Evolutionary conservation across 2,329 filamentous ascomycete species (phyloP).

Genomic region (Fusarium sp.): DNA sequence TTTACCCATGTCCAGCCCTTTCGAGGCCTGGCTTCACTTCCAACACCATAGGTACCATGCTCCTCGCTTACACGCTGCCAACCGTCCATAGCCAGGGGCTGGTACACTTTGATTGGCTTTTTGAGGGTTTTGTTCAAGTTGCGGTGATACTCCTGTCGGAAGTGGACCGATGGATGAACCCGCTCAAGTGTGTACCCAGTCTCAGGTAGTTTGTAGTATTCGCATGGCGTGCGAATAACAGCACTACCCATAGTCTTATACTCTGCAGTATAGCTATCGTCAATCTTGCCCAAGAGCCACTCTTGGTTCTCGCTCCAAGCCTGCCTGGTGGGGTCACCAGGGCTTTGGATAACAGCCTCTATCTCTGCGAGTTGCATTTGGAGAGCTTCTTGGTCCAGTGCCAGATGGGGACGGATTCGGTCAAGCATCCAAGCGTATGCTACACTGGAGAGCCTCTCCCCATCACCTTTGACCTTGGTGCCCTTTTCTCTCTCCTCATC

Average conservation of each 20-base stretch:
- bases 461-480: background rate
- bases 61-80: slow-evolving; percentile 5
- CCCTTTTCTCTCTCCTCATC: background rate
- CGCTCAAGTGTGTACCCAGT: slow-evolving; percentile 6
- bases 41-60: background rate
- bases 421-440: slow-evolving; percentile 15
- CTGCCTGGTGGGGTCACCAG: background rate
- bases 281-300: slow-evolving; percentile 1
- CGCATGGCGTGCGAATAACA: background rate
- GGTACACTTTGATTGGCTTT: background rate
- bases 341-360: background rate
- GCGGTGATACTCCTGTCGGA: slow-evolving; percentile 1
- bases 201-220: background rate
- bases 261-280: slow-evolving; percentile 2
- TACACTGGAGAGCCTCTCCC: slow-evolving; percentile 2
- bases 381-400: slow-evolving; percentile 1
- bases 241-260: slow-evolving; percentile 2
- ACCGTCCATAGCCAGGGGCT: background rate
- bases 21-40: background rate
- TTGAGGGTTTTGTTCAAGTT: slow-evolving; percentile 4
- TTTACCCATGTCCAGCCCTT: slow-evolving; percentile 13
- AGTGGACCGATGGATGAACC: slow-evolving; percentile 6
- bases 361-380: slow-evolving; percentile 8
- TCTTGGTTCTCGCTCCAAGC: too few relatives aligned
- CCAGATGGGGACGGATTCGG: background rate